Base-by-base conservation (phyloP, 352 stramenopile genomes). In the Phytophthora rubi region DNA sequence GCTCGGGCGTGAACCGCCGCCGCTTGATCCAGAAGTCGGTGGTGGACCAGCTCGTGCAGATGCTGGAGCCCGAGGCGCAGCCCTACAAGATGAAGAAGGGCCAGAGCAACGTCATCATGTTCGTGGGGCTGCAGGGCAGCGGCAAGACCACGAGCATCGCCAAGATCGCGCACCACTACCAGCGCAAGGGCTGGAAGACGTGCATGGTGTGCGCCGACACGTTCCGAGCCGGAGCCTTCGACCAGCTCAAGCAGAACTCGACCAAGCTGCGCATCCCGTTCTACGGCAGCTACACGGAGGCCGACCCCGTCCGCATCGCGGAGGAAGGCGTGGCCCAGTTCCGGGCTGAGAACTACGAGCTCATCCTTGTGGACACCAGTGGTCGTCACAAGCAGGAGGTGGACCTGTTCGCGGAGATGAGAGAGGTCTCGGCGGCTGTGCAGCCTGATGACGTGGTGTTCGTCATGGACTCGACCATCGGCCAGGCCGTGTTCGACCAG, bases 191-290 rank as follows among this genome's bases (percentile, higher is more conserved):
- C 15, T 99, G 94, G 95, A 99, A 99, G 83, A 99, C 94, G 39
- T 97, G 91, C 71, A 99, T 99, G 98, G 98, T 99, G 4, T 99
- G 98, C 80, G 97, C 97, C 15, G 98, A 99, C 89, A 99, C 98
- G 32, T 99, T 99, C 80, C 91, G 97, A 45, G 98, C 98, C 6
- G 98, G 98, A 62, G 98, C 98, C 3, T 99, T 99, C 72, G 98
- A 99, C 83, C 98, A 99, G 77, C 83, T 99, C 18, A 99, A 99
- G 81, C 98, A 99, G 83, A 99, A 99, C 87, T 98, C 98, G 30
- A 99, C 97, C 30, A 99, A 99, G 83, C 80, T 99, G 64, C 89
- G 94, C 18, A 96, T 99, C 58, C 98, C 98, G 12, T 99, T 99
- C 77, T 99, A 99, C 79, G 98, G 98, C 28, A 97, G 83, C 69